phyloP scores from a whole-genome alignment of 1,139 yeast genomes.

The Suhomyces panamericanus region DNA sequence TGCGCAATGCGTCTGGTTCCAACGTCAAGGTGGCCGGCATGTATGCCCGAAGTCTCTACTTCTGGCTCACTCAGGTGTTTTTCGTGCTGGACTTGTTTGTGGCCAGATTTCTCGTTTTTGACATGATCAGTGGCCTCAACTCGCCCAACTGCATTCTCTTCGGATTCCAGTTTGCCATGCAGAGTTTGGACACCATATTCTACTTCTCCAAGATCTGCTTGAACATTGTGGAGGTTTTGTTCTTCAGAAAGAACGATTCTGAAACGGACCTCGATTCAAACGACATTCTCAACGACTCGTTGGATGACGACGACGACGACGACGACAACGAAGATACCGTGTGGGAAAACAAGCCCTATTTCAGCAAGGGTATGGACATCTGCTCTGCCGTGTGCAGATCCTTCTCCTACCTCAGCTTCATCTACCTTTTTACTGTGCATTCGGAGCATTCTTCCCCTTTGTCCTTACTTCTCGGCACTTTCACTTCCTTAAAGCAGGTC shows the following conservation, averaged over 20 bases:
- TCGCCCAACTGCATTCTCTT: slow-evolving; percentile 57
- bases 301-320: slow-evolving; percentile 22
- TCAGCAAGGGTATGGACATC: slow-evolving; percentile 60
- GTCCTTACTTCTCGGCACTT: slow-evolving; percentile 66
- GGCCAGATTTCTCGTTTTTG: slow-evolving; percentile 58
- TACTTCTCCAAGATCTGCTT: slow-evolving; percentile 51
- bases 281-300: slow-evolving; percentile 4
- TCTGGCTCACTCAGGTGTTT: slow-evolving; percentile 42
- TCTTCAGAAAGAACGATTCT: slow-evolving; percentile 22
- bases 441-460: slow-evolving; percentile 62
- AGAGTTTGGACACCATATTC: slow-evolving; percentile 56
- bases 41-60: slow-evolving; percentile 21
- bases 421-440: slow-evolving; percentile 46
- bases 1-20: slow-evolving; percentile 30
- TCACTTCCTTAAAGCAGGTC: slow-evolving; percentile 52
- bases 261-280: slow-evolving; percentile 1
- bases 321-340: slow-evolving; percentile 56
- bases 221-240: slow-evolving; percentile 56
- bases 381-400: slow-evolving; percentile 45
- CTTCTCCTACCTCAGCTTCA: slow-evolving; percentile 32
- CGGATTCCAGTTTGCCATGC: slow-evolving; percentile 75
- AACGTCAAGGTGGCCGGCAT: slow-evolving; percentile 31
- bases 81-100: slow-evolving; percentile 51
- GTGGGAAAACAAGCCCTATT: slow-evolving; percentile 74
- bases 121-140: slow-evolving; percentile 53